Percentiles rank a stretch among this genome's conserved stretches.
phyloP scores from a whole-genome alignment of 2,329 filamentous ascomycete species.

The Penicillium oxalicum region DNA sequence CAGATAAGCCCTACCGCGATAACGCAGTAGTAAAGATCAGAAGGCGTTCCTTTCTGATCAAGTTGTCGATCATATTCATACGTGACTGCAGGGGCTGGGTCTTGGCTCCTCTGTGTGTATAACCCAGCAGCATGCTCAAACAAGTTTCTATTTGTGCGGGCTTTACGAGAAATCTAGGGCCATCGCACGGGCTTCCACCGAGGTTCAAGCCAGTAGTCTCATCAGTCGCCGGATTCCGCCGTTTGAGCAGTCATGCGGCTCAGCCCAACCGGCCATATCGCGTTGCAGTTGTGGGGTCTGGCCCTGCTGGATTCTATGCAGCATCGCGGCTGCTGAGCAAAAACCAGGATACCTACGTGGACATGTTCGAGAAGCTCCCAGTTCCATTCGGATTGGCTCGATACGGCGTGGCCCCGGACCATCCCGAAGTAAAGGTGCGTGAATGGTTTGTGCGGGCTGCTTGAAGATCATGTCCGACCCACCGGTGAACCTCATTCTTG shows the following conservation, averaged over 20 bases:
- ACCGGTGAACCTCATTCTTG: too few relatives aligned
- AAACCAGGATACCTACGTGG: constrained; percentile 64
- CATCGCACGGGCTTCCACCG: constrained; percentile 5
- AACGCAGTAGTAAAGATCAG: neutral
- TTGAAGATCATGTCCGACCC: too few relatives aligned
- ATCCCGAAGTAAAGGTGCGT: constrained; percentile 90
- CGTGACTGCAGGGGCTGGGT: too few relatives aligned
- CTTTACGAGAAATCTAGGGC: constrained; percentile 22
- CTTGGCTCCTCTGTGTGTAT: too few relatives aligned
- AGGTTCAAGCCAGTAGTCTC: constrained; percentile 1
- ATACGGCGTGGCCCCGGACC: constrained; percentile 95
- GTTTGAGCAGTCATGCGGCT: constrained; percentile 28
- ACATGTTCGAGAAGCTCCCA: constrained; percentile 94
- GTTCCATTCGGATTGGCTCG: constrained; percentile 89
- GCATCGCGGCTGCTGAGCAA: constrained; percentile 77
- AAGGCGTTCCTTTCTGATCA: too few relatives aligned
- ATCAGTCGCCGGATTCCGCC: constrained; percentile 12
- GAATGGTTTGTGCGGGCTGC: neutral
- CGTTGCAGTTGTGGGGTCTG: constrained; percentile 85
- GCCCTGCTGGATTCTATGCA: constrained; percentile 93
- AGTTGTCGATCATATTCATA: too few relatives aligned
- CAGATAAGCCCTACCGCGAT: constrained; percentile 6
- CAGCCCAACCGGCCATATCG: constrained; percentile 54
- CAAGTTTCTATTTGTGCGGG: constrained; percentile 25
- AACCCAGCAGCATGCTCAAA: constrained; percentile 20